A percentile compares a stretch with the other conserved stretches of the same genome.
Conservation (phyloP, 1,139 yeast species). For the Hansenula lynferdii region DNA sequence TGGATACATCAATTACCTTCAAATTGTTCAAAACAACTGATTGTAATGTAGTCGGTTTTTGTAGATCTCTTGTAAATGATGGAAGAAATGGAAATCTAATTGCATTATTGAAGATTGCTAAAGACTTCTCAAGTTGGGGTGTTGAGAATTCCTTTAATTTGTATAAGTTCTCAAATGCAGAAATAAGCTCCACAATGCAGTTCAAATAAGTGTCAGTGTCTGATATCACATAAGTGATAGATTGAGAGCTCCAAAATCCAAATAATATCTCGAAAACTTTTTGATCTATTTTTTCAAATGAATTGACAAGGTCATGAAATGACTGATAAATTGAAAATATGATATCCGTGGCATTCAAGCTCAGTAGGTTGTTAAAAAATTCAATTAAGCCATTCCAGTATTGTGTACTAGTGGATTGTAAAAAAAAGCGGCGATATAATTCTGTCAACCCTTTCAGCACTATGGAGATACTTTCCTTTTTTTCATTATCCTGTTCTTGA, state of each 20-base stretch:
- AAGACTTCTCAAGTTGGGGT: conserved; percentile 32
- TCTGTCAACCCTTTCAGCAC: conserved; percentile 29
- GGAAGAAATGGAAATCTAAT: conserved; percentile 66
- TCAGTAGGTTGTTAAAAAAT: conserved; percentile 38
- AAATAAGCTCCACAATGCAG: conserved; percentile 45
- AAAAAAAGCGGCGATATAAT: conserved; percentile 25
- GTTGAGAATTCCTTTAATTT: conserved; percentile 24
- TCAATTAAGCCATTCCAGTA: conserved; percentile 50
- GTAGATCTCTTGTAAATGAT: conserved; percentile 38
- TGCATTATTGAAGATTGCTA: conserved; percentile 50
- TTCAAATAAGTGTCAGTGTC: conserved; percentile 48
- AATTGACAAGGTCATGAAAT: conserved; percentile 40
- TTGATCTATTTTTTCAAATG: conserved; percentile 29
- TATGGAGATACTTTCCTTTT: conserved; percentile 17
- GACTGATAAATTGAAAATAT: conserved; percentile 49
- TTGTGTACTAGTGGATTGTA: conserved; percentile 14
- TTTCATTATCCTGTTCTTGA: conserved; percentile 8
- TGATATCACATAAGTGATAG: conserved; percentile 53
- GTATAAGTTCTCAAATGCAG: conserved; percentile 45
- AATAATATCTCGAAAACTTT: conserved; percentile 42
- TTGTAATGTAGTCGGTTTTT: conserved; percentile 52
- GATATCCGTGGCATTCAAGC: conserved; percentile 40
- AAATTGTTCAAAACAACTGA: conserved; percentile 43
- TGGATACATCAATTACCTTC: conserved; percentile 27
- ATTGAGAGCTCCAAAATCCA: conserved; percentile 59